A percentile compares a stretch with the other conserved stretches of the same genome.
These are phyloP conservation scores for Suhomyces chickasaworum DNA, from an alignment of 1,139 yeast species.

Conservation along the genomic window DNA sequence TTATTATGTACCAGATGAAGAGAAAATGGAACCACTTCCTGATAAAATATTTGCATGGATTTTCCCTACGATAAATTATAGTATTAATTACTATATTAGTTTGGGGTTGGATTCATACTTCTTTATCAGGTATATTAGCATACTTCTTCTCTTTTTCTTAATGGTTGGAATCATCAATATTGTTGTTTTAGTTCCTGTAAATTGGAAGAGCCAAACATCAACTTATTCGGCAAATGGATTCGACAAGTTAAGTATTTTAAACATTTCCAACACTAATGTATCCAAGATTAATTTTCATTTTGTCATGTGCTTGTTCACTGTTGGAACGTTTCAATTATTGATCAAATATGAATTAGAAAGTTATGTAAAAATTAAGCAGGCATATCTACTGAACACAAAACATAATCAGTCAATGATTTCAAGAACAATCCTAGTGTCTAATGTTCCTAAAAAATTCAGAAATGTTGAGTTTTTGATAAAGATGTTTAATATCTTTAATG, in stretches of 20 bases:
- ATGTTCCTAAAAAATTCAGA: slow-evolving; percentile 45
- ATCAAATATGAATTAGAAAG: slow-evolving; percentile 52
- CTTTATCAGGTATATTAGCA: slow-evolving; percentile 55
- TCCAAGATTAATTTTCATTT: slow-evolving; percentile 55
- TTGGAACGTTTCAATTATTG: slow-evolving; percentile 55
- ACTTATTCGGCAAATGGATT: slow-evolving; percentile 46
- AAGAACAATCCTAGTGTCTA: slow-evolving; percentile 49
- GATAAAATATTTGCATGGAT: slow-evolving; percentile 53
- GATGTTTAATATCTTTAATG: slow-evolving; percentile 40
- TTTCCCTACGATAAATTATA: slow-evolving; percentile 38
- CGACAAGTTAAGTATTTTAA: slow-evolving; percentile 63
- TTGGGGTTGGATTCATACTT: slow-evolving; percentile 69
- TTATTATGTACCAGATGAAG: slow-evolving; percentile 42
- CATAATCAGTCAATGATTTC: slow-evolving; percentile 31
- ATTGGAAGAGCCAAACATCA: slow-evolving; percentile 45
- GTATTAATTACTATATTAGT: slow-evolving; percentile 45
- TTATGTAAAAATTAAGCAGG: slow-evolving; percentile 47
- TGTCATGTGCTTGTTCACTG: slow-evolving; percentile 50
- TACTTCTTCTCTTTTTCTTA: slow-evolving; percentile 50
- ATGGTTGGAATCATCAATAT: slow-evolving; percentile 54
- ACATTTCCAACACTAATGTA: slow-evolving; percentile 52
- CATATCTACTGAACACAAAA: slow-evolving; percentile 31
- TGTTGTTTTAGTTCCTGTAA: slow-evolving; percentile 58
- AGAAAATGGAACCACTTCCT: slow-evolving; percentile 40
- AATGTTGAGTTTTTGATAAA: slow-evolving; percentile 27